Evolutionary conservation across 2,329 filamentous ascomycete genomes (phyloP).

Genomic region (Mycosphaerella arachidis): DNA sequence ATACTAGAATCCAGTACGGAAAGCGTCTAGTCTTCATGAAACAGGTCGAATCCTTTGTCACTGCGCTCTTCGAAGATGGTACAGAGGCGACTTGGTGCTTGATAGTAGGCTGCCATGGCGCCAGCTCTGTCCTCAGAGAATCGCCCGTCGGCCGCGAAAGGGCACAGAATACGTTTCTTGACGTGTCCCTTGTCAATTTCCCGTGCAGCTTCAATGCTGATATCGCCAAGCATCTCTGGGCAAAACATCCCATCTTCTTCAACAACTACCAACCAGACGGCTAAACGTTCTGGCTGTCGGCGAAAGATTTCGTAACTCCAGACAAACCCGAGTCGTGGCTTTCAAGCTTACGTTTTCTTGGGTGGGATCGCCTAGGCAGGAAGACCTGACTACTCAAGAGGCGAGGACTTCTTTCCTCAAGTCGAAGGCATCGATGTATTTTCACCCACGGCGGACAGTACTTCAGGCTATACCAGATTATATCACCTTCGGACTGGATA

Average conservation of each 20-base stretch:
- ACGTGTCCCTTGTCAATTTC: slow-evolving; percentile 15
- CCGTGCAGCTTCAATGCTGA: slow-evolving; percentile 5
- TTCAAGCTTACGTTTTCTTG: slow-evolving; percentile 15
- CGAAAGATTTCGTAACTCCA: slow-evolving; percentile 6
- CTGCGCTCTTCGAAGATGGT: slow-evolving; percentile 18
- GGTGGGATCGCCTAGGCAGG: slow-evolving; percentile 1
- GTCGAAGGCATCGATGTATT: slow-evolving; percentile 9
- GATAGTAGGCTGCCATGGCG: slow-evolving; percentile 18
- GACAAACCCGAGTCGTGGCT: slow-evolving; percentile 7
- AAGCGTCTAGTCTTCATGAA: slow-evolving; percentile 8
- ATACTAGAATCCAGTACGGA: slow-evolving; percentile 8
- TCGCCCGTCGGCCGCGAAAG: slow-evolving; percentile 11
- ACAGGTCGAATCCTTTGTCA: slow-evolving; percentile 4
- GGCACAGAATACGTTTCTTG: slow-evolving; percentile 3
- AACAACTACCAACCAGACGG: slow-evolving; percentile 8
- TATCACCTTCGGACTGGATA: slow-evolving; percentile 10
- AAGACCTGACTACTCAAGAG: slow-evolving; percentile 8
- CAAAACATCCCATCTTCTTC: slow-evolving; percentile 14
- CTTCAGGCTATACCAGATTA: slow-evolving; percentile 7
- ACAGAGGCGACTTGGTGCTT: slow-evolving; percentile 6
- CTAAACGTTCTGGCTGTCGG: slow-evolving; percentile 8
- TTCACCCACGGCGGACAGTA: slow-evolving; percentile 12
- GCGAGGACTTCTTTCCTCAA: slow-evolving; percentile 12
- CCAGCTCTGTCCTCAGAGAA: slow-evolving; percentile 12
- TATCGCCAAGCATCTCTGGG: slow-evolving; percentile 1